These are phyloP conservation scores for Blepharisma undulans DNA, from an alignment of 169 alveolate genomes.

Conservation along the genomic window DNA sequence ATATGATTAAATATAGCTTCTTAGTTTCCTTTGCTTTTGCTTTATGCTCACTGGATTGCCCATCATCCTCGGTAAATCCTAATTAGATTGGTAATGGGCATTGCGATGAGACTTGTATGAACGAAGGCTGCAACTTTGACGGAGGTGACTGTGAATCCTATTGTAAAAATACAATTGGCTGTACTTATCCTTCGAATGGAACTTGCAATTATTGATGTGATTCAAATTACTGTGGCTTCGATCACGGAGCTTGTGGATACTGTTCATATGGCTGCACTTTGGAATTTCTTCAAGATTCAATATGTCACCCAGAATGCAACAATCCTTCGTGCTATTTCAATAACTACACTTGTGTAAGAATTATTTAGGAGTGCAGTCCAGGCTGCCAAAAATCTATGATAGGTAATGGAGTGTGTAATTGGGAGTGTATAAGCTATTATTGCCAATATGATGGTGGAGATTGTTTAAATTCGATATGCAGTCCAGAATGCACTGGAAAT, in stretches of 20 bases:
- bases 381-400: not conserved
- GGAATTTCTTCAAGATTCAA: not conserved
- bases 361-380: not conserved
- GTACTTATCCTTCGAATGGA: not conserved
- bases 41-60: not conserved
- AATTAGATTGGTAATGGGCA: not conserved
- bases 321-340: not conserved
- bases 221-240: not conserved
- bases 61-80: not conserved
- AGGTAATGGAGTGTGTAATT: not conserved
- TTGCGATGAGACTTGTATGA: not conserved
- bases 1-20: no score
- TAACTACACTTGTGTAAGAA: not conserved
- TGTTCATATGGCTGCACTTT: not conserved
- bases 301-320: not conserved
- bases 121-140: not conserved
- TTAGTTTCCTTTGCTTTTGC: not conserved
- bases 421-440: not conserved
- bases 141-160: not conserved
- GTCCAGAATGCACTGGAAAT: not conserved
- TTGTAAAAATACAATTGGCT: not conserved
- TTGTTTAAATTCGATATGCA: not conserved
- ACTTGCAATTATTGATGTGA: not conserved
- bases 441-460: constrained; percentile 2
- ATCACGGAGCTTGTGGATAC: constrained; percentile 7